Conservation (phyloP, 2,329 filamentous ascomycete genomes). For the Microdochium paspali region DNA sequence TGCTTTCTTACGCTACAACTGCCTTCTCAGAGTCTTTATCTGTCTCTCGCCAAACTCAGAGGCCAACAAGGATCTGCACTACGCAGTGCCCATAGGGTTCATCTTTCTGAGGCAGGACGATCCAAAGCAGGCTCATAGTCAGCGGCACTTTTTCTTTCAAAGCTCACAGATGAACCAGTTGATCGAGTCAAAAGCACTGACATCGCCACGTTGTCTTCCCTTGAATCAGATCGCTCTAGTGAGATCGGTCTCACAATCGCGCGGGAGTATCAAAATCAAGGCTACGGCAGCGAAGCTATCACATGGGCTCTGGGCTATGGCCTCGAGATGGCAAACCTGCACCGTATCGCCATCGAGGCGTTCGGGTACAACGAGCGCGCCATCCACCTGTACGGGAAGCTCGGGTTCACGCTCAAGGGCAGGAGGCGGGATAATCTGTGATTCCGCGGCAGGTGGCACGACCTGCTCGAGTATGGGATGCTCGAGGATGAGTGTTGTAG, state of each 20-base stretch:
- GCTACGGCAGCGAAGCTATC: slow-evolving; percentile 30
- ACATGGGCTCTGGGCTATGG: slow-evolving; percentile 27
- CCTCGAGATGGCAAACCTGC: slow-evolving; percentile 25
- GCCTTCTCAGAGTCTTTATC: slow-evolving; percentile 24
- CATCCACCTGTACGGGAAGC: slow-evolving; percentile 23
- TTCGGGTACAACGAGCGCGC: slow-evolving; percentile 28
- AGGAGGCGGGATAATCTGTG: slow-evolving; percentile 19
- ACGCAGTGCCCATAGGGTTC: not conserved
- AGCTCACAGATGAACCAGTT: too few species aligned
- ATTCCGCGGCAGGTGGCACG: slow-evolving; percentile 23
- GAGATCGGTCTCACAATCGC: slow-evolving; percentile 12
- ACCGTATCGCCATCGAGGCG: slow-evolving; percentile 22
- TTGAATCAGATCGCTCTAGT: slow-evolving; percentile 11
- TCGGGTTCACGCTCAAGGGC: slow-evolving; percentile 25
- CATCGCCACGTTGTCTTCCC: too few species aligned
- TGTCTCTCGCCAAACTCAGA: slow-evolving; percentile 21
- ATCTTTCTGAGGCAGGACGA: not conserved
- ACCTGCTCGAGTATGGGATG: slow-evolving; percentile 21
- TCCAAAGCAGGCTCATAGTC: too few species aligned
- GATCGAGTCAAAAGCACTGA: too few species aligned
- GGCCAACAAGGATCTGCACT: not conserved
- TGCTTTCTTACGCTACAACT: slow-evolving; percentile 14
- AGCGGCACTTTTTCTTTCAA: too few species aligned
- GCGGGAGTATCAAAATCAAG: slow-evolving; percentile 20
- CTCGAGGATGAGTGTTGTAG: slow-evolving; percentile 21